Evolutionary conservation across 2,329 filamentous ascomycete genomes (phyloP).

Genomic region (Allantophomopsis cytisporea): DNA sequence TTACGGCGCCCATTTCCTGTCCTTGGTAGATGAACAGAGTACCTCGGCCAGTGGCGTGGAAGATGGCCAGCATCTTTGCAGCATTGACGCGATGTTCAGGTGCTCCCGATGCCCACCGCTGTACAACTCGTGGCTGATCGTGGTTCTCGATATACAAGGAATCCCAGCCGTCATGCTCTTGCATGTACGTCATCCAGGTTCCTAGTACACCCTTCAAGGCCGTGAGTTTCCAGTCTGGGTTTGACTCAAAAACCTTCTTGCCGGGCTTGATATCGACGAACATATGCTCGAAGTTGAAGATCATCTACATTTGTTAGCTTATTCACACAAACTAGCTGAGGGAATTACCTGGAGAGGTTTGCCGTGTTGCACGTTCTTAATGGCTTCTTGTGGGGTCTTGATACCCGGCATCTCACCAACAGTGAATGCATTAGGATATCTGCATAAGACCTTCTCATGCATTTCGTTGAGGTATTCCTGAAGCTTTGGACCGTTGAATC

Average conservation of each 20-base stretch:
- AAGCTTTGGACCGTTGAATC: conserved; percentile 55
- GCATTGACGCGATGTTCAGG: conserved; percentile 17
- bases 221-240: conserved; percentile 17
- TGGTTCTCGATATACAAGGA: conserved; percentile 52
- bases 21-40: conserved; percentile 46
- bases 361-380: background rate
- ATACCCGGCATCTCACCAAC: conserved; percentile 30
- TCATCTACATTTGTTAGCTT: conserved; percentile 11
- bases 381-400: conserved; percentile 5
- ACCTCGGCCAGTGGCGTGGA: conserved; percentile 34
- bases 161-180: conserved; percentile 38
- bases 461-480: conserved; percentile 57
- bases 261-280: conserved; percentile 17
- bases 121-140: conserved; percentile 42
- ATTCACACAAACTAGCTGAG: background rate
- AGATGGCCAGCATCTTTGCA: conserved; percentile 38
- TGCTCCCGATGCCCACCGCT: conserved; percentile 26
- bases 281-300: conserved; percentile 48
- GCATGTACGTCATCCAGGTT: conserved; percentile 32
- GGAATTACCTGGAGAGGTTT: background rate
- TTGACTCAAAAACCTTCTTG: conserved; percentile 18
- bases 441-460: conserved; percentile 34
- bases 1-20: conserved; percentile 45
- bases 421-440: conserved; percentile 29
- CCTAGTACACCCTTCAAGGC: conserved; percentile 27